Evolutionary conservation across 1,284 basidiomycete genomes (phyloP), one percentile per base, ranked within the genome.

Genomic region (Pterulicium gracile): DNA sequence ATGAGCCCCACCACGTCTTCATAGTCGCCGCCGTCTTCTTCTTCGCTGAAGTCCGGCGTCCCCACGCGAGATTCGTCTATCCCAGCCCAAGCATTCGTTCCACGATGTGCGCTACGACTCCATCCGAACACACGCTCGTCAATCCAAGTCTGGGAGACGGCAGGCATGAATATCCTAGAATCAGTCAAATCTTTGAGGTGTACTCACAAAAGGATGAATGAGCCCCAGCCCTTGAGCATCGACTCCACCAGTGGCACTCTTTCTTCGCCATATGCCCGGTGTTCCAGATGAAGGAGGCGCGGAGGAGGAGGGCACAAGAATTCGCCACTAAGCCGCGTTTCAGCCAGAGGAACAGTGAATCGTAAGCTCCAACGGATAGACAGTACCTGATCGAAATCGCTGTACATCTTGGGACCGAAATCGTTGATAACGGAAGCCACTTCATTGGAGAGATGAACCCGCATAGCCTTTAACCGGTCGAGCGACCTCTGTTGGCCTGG

Each of bases 111-210:
- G 54, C 81, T 87, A 23, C 73, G 73, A 58, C 80, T 87, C 92
- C 92, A 96, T 27, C 93, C 93, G 61, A 95, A 96, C 34, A 96
- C 69, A 14, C 87, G 77, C 64, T 95, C 92, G 61, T 96, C 93
- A 24, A 95, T 74, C 90, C 91, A 94, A 14, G 84, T 85, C 84
- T 39, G 19, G 36, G 15, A 39, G 76, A 49, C 7, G 35, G 19
- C 17, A 21, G 24, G 7, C 20, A 44, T 19, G 19, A 48, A 42
- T 17, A 39, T n/a, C n/a, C 36, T 15, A 39, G n/a, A 18, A 32
- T 32, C 27, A 32, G 7, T 7, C 10, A 7, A 32, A 32, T n/a
- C 7, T 39, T 39, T 39, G n/a, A 17, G 36, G 4, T 15, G 73
- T 4, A 39, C 36, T 39, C 15, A 39, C 36, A 18, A 93, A 90